Percentiles rank a stretch among this genome's conserved stretches.
Evolutionary conservation across 2,329 filamentous ascomycete genomes (phyloP).

Genomic region (Cladobotryum protrusum): DNA sequence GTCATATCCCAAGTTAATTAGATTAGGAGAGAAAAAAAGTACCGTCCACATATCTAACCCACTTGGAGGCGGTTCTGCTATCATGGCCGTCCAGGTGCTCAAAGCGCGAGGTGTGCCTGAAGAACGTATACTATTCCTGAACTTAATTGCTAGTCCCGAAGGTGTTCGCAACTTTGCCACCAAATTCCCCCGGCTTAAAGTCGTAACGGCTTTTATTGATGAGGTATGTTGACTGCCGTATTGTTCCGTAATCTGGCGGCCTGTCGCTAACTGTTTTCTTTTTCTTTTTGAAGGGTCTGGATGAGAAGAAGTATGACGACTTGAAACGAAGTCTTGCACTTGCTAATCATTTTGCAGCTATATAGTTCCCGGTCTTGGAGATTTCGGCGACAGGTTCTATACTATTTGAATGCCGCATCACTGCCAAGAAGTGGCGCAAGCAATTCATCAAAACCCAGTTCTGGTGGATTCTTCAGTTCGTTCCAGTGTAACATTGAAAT

Average conservation of each 20-base stretch:
- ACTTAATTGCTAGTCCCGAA: slow-evolving; percentile 94
- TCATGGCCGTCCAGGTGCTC: slow-evolving; percentile 92
- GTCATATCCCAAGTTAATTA: slow-evolving; percentile 14
- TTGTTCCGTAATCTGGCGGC: background rate
- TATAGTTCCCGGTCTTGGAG: slow-evolving; percentile 87
- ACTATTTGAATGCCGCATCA: slow-evolving; percentile 55
- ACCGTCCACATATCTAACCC: slow-evolving; percentile 3
- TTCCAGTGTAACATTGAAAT: background rate
- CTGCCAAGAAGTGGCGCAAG: slow-evolving; percentile 1
- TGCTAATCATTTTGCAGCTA: slow-evolving; percentile 58
- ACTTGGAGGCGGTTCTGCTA: slow-evolving; percentile 75
- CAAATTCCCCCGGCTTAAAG: slow-evolving; percentile 80
- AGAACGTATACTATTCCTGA: slow-evolving; percentile 91
- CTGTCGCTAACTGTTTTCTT: slow-evolving; percentile 10
- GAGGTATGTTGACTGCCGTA: slow-evolving; percentile 41
- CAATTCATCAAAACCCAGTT: slow-evolving; percentile 3
- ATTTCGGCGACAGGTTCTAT: slow-evolving; percentile 95
- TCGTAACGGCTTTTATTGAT: slow-evolving; percentile 95
- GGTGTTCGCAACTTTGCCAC: slow-evolving; percentile 84
- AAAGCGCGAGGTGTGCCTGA: slow-evolving; percentile 87
- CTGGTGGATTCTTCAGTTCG: background rate
- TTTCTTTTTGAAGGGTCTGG: slow-evolving; percentile 55
- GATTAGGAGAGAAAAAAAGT: background rate
- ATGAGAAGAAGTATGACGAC: slow-evolving; percentile 83
- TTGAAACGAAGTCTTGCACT: slow-evolving; percentile 10